Conservation (phyloP, 768 basidiomycete genomes). For the Kwoniella sp. region DNA sequence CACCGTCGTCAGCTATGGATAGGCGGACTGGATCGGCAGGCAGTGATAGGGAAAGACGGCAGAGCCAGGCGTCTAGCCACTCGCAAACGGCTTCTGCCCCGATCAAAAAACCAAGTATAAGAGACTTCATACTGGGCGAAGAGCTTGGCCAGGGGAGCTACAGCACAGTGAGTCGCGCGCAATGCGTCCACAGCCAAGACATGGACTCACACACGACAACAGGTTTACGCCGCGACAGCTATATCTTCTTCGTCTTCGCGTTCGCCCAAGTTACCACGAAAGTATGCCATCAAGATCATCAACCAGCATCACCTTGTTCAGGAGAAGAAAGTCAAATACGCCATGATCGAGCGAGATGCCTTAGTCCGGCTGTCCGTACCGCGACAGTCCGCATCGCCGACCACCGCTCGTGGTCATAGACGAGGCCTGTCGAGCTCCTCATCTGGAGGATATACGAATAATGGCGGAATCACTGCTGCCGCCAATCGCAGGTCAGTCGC, state of each 20-base stretch:
- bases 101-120: constrained; percentile 30
- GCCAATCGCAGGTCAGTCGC: constrained; percentile 16
- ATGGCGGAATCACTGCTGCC: not conserved
- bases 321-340: constrained; percentile 51
- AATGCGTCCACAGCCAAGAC: not conserved
- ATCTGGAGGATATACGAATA: constrained; percentile 10
- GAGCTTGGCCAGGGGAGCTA: constrained; percentile 50
- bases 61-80: constrained; percentile 23
- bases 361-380: constrained; percentile 44
- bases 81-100: constrained; percentile 8
- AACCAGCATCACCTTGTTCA: constrained; percentile 50
- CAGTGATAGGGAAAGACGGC: constrained; percentile 31
- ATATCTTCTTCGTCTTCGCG: constrained; percentile 20
- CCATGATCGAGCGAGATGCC: constrained; percentile 50
- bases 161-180: constrained; percentile 41
- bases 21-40: constrained; percentile 7
- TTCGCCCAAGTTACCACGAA: constrained; percentile 23
- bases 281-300: constrained; percentile 51
- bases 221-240: constrained; percentile 24
- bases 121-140: constrained; percentile 49
- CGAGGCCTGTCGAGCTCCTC: constrained; percentile 34
- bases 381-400: constrained; percentile 10
- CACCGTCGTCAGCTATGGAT: not conserved
- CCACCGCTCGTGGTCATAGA: constrained; percentile 18
- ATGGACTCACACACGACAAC: not conserved